These are phyloP conservation scores for Populus hybrid DNA, from an alignment of 441 rosid genomes.

Conservation along the genomic window DNA sequence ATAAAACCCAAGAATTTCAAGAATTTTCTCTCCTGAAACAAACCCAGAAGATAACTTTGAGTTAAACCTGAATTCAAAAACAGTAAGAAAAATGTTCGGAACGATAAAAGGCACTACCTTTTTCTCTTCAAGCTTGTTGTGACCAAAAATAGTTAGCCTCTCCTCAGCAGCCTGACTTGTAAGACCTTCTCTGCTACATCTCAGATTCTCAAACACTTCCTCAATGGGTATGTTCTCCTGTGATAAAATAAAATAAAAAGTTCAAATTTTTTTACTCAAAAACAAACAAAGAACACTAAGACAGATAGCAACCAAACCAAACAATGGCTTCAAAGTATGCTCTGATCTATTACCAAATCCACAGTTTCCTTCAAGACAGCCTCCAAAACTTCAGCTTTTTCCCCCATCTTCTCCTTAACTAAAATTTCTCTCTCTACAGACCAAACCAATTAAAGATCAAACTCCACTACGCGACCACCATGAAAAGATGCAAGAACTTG, in stretches of 20 bases:
- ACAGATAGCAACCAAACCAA: conserved; percentile 2
- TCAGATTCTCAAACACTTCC: conserved; percentile 85
- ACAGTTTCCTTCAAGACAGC: conserved; percentile 87
- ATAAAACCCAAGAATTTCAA: conserved; percentile 85
- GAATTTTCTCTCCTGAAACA: conserved; percentile 80
- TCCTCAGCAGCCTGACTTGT: conserved; percentile 69
- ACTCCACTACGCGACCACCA: conserved; percentile 24
- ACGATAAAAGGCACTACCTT: conserved; percentile 38
- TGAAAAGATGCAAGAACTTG: background rate
- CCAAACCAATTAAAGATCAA: conserved; percentile 6
- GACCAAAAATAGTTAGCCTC: conserved; percentile 81
- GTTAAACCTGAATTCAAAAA: conserved; percentile 11
- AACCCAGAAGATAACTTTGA: conserved; percentile 8
- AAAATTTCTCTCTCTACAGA: conserved; percentile 3
- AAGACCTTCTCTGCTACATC: conserved; percentile 85
- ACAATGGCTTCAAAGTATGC: conserved; percentile 24
- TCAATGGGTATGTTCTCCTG: conserved; percentile 95
- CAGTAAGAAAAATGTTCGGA: background rate
- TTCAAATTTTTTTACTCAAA: background rate
- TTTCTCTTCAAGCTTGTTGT: conserved; percentile 96
- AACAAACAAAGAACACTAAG: conserved; percentile 6
- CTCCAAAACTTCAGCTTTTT: conserved; percentile 70
- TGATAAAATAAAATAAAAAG: conserved; percentile 11
- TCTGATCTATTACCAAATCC: conserved; percentile 92
- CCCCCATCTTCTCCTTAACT: conserved; percentile 41